Evolutionary conservation across 306 rosid species (phyloP), one percentile per base, ranked within the genome.

Genomic region (Oxytropis ochrocephala): DNA sequence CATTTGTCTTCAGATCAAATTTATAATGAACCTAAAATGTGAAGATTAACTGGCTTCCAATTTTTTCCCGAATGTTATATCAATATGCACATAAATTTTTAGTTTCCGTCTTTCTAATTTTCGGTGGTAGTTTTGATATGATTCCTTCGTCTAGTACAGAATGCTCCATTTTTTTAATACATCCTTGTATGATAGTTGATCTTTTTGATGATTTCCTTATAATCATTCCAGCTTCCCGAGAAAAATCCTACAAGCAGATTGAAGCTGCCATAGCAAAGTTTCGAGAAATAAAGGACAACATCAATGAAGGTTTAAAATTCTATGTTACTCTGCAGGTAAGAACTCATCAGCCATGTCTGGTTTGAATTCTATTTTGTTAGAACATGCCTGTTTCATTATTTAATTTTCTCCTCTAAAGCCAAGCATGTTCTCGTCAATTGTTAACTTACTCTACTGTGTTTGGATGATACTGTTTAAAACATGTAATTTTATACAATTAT

Each of bases 181-280:
- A 48, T 11, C 1, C 57, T 61, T 65, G 42, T 46, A 43, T 67
- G 2, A 53, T 54, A 52, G 58, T 61, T 75, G 55, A 64, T 68
- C 42, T 57, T 56, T 38, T 83, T 55, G 61, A 69, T 69, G 36
- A 48, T 68, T 80, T 61, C 50, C 72, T 68, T 49, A 63, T 63
- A 56, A 53, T 36, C 76, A 59, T 80, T 63, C 54, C 84, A 91
- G 99, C 88, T 38, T 94, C 97, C 9, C 96, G 96, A 48, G 96
- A 88, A 85, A 94, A 86, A 77, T 86, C 88, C 81, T 88, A 91
- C 84, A 90, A 91, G 88, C 99, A 94, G 81, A 88, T 94, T 84
- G 96, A 94, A 82, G 95, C 95, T 79, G 90, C 96, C 55, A 82
- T 94, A 65, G 92, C 95, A 6, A 94, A 90, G 78, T 94, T 75